Conservation (phyloP, 2,329 filamentous ascomycete species). For the Calonectria multiphialidica region DNA sequence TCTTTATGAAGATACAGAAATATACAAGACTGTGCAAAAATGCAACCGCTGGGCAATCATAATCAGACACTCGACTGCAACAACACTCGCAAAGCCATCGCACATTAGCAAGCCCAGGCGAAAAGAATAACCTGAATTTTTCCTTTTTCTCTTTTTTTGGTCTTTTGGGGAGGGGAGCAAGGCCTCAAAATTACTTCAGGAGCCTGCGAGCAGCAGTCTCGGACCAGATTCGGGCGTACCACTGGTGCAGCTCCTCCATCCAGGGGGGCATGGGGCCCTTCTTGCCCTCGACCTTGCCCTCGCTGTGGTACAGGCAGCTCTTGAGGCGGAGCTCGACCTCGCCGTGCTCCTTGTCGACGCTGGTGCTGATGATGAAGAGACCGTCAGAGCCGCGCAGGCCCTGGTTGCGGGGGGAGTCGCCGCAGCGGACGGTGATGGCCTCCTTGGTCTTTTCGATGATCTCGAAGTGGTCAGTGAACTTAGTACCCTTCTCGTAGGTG, state of each 20-base stretch:
- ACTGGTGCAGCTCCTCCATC: slow-evolving; percentile 50
- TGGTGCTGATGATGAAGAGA: slow-evolving; percentile 73
- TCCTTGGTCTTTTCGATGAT: slow-evolving; percentile 73
- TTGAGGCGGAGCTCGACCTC: slow-evolving; percentile 75
- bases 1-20: slow-evolving; percentile 5
- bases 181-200: slow-evolving; percentile 40
- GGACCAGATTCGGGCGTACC: slow-evolving; percentile 56
- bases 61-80: not conserved
- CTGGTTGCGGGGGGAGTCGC: slow-evolving; percentile 71
- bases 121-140: not conserved
- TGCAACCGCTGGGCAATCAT: not conserved
- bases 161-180: not conserved
- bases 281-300: slow-evolving; percentile 48
- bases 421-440: slow-evolving; percentile 73
- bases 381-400: slow-evolving; percentile 72
- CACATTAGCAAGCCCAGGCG: not conserved
- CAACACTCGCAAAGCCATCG: not conserved
- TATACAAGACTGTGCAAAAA: slow-evolving; percentile 9
- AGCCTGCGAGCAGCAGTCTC: slow-evolving; percentile 54
- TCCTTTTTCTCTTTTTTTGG: not conserved
- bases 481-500: slow-evolving; percentile 72
- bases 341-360: slow-evolving; percentile 68
- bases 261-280: slow-evolving; percentile 46
- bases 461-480: slow-evolving; percentile 79
- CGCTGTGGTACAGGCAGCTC: slow-evolving; percentile 69